These are phyloP conservation scores for Biscogniauxia sp. DNA, from an alignment of 2,329 filamentous ascomycete species.

Conservation along the genomic window DNA sequence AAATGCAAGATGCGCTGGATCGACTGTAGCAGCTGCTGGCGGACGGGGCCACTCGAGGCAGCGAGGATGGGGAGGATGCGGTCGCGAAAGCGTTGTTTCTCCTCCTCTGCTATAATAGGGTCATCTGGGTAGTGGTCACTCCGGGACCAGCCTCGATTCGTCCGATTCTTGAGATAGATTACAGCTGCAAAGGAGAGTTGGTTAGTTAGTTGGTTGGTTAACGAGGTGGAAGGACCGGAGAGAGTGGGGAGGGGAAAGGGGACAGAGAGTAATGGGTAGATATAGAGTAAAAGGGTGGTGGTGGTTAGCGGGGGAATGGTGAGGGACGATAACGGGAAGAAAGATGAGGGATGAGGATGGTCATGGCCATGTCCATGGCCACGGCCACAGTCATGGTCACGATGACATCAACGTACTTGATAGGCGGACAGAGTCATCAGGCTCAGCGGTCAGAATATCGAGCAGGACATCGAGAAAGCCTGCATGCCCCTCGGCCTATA, in stretches of 20 bases:
- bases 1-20: conserved; percentile 94
- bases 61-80: conserved; percentile 88
- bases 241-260: conserved; percentile 23
- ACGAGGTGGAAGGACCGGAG: background rate
- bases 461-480: conserved; percentile 90
- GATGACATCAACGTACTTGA: conserved; percentile 64
- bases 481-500: conserved; percentile 81
- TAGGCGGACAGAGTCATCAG: conserved; percentile 78
- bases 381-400: no score
- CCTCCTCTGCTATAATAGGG: conserved; percentile 78
- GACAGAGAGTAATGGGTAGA: background rate
- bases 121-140: conserved; percentile 72
- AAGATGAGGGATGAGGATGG: no score
- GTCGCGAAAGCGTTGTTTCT: conserved; percentile 83
- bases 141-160: conserved; percentile 86
- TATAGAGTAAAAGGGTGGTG: no score
- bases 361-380: no score
- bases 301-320: no score
- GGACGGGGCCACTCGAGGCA: conserved; percentile 73
- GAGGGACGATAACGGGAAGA: no score
- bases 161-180: conserved; percentile 96
- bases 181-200: conserved; percentile 59
- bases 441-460: conserved; percentile 86
- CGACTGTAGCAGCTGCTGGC: conserved; percentile 89
- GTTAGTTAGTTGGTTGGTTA: conserved; percentile 1